A percentile compares a stretch with the other conserved stretches of the same genome.
Conservation (phyloP, 2,329 filamentous ascomycete species). For the Tolypocladium amazonense region DNA sequence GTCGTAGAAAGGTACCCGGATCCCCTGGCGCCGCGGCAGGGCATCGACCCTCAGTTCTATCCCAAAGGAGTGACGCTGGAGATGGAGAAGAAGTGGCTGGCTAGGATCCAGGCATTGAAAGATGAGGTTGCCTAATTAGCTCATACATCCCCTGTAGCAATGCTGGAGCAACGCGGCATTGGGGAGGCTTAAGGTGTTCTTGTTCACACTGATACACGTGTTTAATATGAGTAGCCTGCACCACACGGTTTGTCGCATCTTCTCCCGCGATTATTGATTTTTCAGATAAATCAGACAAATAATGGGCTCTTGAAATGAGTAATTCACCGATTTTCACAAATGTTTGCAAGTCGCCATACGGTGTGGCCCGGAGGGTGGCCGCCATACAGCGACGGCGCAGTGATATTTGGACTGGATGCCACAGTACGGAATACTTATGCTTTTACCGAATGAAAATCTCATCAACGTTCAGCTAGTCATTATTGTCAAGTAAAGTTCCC, state of each 20-base stretch:
- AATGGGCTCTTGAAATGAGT: neutral
- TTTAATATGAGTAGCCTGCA: neutral
- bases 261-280: neutral
- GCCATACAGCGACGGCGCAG: too few relatives aligned
- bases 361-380: too few relatives aligned
- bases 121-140: neutral
- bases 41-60: constrained; percentile 19
- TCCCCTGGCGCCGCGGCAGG: constrained; percentile 29
- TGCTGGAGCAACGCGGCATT: neutral
- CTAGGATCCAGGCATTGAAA: constrained; percentile 15
- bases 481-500: neutral
- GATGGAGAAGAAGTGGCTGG: constrained; percentile 28
- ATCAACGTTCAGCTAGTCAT: neutral
- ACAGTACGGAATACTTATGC: too few relatives aligned
- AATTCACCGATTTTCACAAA: too few relatives aligned
- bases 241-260: neutral
- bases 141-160: neutral
- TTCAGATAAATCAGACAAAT: neutral
- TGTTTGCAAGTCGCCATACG: neutral
- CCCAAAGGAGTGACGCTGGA: constrained; percentile 29
- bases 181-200: too few relatives aligned
- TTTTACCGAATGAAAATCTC: neutral
- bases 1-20: constrained; percentile 30
- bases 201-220: neutral
- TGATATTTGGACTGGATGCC: neutral